phyloP scores from a whole-genome alignment of 139 green algal species.

The Micromonas commoda region DNA sequence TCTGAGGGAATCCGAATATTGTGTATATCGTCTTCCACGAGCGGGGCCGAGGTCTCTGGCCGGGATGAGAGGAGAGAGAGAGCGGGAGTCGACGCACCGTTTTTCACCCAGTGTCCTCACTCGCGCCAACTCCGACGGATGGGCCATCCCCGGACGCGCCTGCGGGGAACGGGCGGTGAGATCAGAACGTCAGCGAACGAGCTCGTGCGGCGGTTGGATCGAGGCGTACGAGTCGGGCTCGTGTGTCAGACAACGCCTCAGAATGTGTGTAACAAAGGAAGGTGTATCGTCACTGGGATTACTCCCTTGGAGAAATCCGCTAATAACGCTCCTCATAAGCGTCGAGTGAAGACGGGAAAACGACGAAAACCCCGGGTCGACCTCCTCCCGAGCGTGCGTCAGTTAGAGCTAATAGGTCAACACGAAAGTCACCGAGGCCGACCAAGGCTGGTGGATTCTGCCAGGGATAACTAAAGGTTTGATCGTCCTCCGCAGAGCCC shows the following conservation, averaged over 20 bases:
- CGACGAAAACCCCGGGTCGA: neutral
- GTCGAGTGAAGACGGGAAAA: neutral
- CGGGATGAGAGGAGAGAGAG: neutral
- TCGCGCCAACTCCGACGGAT: too few relatives aligned
- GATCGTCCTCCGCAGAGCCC: constrained; percentile 19
- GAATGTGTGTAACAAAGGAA: constrained; percentile 12
- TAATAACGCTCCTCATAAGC: constrained; percentile 16
- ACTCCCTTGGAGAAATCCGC: constrained; percentile 17
- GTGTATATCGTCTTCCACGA: constrained; percentile 6
- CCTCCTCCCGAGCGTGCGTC: constrained; percentile 6
- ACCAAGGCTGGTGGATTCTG: neutral
- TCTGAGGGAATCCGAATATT: constrained; percentile 28
- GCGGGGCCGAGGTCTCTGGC: neutral
- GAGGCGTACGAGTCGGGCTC: too few relatives aligned
- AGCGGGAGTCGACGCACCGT: neutral
- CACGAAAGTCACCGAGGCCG: neutral
- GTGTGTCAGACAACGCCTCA: too few relatives aligned
- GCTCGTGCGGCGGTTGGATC: too few relatives aligned
- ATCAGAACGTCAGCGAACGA: too few relatives aligned
- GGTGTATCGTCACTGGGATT: constrained; percentile 13
- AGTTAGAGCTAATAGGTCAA: constrained; percentile 27
- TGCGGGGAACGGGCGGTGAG: too few relatives aligned
- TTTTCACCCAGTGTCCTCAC: too few relatives aligned
- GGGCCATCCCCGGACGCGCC: too few relatives aligned
- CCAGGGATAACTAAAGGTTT: constrained; percentile 22